phyloP scores from a whole-genome alignment of 176 grass and related monocot species.

The Oryza coarctata region DNA sequence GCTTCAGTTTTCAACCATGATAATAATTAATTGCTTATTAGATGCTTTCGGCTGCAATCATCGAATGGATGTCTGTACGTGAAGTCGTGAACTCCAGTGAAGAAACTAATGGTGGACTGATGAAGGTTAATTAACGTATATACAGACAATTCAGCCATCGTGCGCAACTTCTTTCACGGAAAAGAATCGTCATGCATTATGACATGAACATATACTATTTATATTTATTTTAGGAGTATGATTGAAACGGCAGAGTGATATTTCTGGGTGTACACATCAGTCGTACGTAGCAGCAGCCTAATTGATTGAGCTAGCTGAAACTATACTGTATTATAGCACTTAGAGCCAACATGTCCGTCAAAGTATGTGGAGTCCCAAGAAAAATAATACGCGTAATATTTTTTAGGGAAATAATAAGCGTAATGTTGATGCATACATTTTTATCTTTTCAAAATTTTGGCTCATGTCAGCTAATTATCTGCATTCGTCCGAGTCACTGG shows the following conservation, averaged over 20 bases:
- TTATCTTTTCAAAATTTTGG: no score
- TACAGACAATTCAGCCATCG: neutral
- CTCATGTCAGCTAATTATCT: no score
- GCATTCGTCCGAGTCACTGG: no score
- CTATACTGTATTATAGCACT: no score
- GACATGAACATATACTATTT: neutral
- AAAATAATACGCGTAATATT: no score
- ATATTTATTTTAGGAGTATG: neutral
- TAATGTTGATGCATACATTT: no score
- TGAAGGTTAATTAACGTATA: neutral
- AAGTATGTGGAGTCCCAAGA: no score
- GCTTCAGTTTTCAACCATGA: neutral
- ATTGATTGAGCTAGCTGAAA: no score
- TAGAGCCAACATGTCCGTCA: no score
- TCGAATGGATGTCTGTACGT: neutral
- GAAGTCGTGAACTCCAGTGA: neutral
- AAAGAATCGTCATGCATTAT: neutral
- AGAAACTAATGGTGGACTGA: neutral
- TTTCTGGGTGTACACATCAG: neutral
- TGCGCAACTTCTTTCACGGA: neutral
- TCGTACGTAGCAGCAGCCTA: neutral
- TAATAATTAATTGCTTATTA: neutral
- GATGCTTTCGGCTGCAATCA: slow-evolving; percentile 6
- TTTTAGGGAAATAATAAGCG: no score
- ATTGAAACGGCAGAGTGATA: neutral